Percentiles rank a stretch among this genome's conserved stretches.
Conservation (phyloP, 441 rosid species). For the Syzygium malaccense region DNA sequence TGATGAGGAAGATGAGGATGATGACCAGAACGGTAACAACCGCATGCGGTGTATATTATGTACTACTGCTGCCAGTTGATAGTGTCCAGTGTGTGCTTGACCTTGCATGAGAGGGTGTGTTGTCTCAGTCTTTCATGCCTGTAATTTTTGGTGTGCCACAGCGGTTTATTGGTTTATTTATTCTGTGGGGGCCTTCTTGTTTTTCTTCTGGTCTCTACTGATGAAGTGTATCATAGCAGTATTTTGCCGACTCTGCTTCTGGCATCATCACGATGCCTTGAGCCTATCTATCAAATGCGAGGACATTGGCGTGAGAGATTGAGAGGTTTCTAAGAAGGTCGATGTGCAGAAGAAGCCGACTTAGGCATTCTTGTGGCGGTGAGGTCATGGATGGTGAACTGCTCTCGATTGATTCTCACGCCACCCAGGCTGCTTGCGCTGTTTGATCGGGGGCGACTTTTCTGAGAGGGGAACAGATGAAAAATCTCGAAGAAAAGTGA, state of each 20-base stretch:
- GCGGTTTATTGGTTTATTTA: neutral
- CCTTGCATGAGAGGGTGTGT: neutral
- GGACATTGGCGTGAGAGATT: neutral
- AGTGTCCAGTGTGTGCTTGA: neutral
- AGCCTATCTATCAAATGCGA: neutral
- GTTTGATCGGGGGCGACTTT: neutral
- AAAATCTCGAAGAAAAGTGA: neutral
- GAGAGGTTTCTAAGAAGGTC: neutral
- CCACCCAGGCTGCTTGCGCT: neutral
- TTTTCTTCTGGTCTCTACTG: neutral
- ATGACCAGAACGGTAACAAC: constrained; percentile 33
- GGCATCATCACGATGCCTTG: neutral
- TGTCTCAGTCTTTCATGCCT: neutral
- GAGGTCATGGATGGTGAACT: neutral
- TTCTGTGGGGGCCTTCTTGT: neutral
- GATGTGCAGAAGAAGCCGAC: neutral
- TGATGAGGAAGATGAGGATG: constrained; percentile 42
- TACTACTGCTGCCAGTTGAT: constrained; percentile 82
- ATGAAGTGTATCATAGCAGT: neutral
- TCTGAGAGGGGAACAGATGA: neutral
- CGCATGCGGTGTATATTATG: constrained; percentile 86
- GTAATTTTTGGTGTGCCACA: neutral
- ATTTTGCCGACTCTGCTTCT: neutral
- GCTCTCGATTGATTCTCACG: neutral
- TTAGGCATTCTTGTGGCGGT: neutral